Base-by-base conservation (phyloP, 2,329 filamentous ascomycete species). In the Trichoderma sp. region DNA sequence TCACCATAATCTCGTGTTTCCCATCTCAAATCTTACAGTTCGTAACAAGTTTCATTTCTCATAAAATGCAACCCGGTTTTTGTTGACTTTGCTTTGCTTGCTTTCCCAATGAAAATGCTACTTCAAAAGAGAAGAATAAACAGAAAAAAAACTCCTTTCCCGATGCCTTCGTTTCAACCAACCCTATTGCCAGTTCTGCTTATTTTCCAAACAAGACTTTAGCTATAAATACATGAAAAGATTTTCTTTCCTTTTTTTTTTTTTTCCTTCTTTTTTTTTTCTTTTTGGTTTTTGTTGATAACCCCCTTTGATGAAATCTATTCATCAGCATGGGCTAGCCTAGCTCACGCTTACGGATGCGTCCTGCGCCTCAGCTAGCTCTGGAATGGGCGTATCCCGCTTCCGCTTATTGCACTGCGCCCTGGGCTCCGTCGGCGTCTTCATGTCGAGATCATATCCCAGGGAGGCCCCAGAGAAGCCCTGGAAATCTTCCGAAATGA, bases 381-480 rank as follows among this genome's bases (percentile, higher is more conserved):
- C 73, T 30, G 75, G 73, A 37, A 75, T 74, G n/a, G 73, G 75
- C 59, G 72, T 73, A 63, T 76, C 73, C 43, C 70, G 70, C 60
- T 72, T 71, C 55, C 32, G 56, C 55, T 68, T 46, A 61, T 56
- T 6, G 56, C 52, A 58, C n/a, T 65, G 46, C 34, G 54, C 34
- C 51, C 58, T 73, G 7, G 72, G 72, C 46, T 77, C 77, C 1
- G 77, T 81, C 6, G 83, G 82, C 8, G 83, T 84, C 69, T 77
- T 79, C 58, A 76, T 70, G 37, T 83, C 81, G 13, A 78, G 24
- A 26, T 81, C 79, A 69, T 76, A 74, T 32, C 28, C 64, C 30
- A 39, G 28, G n/a, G 30, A 37, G 4, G 43, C 7, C 18, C 80
- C 77, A 69, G 71, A 26, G 76, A 75, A 5, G 77, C 71, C 18